phyloP scores from a whole-genome alignment of 805 yeast species.

The Scheffersomyces coipomensis region DNA sequence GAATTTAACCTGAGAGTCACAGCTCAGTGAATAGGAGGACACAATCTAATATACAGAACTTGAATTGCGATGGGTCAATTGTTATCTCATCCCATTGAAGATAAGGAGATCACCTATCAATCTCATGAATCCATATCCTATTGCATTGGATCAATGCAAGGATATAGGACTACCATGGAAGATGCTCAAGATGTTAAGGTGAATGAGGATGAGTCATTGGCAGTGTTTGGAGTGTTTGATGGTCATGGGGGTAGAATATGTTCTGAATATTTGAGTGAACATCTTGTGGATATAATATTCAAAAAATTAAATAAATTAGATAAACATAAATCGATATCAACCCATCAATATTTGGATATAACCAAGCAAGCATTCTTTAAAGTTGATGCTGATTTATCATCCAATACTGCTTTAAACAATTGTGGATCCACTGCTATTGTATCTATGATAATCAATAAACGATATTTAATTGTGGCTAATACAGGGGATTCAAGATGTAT shows the following conservation, averaged over 20 bases:
- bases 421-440: conserved; percentile 45
- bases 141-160: conserved; percentile 75
- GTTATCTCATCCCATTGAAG: conserved; percentile 72
- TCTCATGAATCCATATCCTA: conserved; percentile 49
- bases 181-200: conserved; percentile 64
- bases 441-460: conserved; percentile 25
- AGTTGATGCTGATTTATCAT: conserved; percentile 30
- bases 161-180: conserved; percentile 72
- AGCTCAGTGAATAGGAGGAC: too few species aligned
- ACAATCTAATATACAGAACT: too few species aligned
- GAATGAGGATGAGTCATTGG: conserved; percentile 38
- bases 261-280: conserved; percentile 51
- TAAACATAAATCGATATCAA: neutral
- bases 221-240: conserved; percentile 72
- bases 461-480: conserved; percentile 57
- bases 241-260: conserved; percentile 78
- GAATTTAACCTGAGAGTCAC: too few species aligned
- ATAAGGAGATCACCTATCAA: conserved; percentile 54
- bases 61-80: conserved; percentile 69
- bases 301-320: neutral
- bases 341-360: conserved; percentile 16
- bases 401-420: conserved; percentile 23
- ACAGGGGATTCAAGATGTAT: conserved; percentile 78
- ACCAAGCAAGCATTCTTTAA: conserved; percentile 35
- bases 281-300: conserved; percentile 16